phyloP scores from a whole-genome alignment of 495 filamentous ascomycete species.

The Penicillium desertorum region DNA sequence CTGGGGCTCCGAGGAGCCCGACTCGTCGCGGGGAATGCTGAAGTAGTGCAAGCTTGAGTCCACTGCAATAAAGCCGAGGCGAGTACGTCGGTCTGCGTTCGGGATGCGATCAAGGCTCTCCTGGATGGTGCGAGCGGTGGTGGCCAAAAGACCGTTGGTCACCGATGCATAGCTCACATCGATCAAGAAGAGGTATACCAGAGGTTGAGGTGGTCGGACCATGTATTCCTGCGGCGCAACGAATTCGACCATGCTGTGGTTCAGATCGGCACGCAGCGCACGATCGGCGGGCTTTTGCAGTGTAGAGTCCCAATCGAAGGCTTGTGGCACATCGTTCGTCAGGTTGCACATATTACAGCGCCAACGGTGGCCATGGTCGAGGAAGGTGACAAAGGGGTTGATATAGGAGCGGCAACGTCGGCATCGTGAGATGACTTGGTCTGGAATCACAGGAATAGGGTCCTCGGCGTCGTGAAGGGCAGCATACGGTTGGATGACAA shows the following conservation, averaged over 20 bases:
- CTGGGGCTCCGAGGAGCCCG: slow-evolving; percentile 74
- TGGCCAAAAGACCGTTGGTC: slow-evolving; percentile 89
- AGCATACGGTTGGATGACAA: slow-evolving; percentile 93
- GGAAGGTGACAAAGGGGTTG: slow-evolving; percentile 93
- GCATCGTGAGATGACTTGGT: slow-evolving; percentile 96
- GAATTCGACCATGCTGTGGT: slow-evolving; percentile 93
- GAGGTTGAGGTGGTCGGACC: slow-evolving; percentile 93
- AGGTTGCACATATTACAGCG: slow-evolving; percentile 99
- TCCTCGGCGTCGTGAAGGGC: slow-evolving; percentile 92
- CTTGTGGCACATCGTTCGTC: slow-evolving; percentile 97
- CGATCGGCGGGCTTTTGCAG: slow-evolving; percentile 86
- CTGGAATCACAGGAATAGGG: slow-evolving; percentile 83
- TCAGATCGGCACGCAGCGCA: slow-evolving; percentile 86
- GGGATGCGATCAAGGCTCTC: slow-evolving; percentile 96
- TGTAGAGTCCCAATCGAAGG: slow-evolving; percentile 95
- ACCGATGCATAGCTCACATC: slow-evolving; percentile 94
- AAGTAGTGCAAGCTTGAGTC: slow-evolving; percentile 97
- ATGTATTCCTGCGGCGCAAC: slow-evolving; percentile 99
- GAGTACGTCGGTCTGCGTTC: slow-evolving; percentile 89
- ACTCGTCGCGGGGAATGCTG: slow-evolving; percentile 81
- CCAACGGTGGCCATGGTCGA: slow-evolving; percentile 97
- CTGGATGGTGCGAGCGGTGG: slow-evolving; percentile 87
- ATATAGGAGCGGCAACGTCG: slow-evolving; percentile 94
- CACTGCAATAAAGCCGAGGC: slow-evolving; percentile 92
- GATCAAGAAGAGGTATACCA: slow-evolving; percentile 97